Base-by-base conservation (phyloP, 2,329 filamentous ascomycete species). In the Botrytis fragariae region DNA sequence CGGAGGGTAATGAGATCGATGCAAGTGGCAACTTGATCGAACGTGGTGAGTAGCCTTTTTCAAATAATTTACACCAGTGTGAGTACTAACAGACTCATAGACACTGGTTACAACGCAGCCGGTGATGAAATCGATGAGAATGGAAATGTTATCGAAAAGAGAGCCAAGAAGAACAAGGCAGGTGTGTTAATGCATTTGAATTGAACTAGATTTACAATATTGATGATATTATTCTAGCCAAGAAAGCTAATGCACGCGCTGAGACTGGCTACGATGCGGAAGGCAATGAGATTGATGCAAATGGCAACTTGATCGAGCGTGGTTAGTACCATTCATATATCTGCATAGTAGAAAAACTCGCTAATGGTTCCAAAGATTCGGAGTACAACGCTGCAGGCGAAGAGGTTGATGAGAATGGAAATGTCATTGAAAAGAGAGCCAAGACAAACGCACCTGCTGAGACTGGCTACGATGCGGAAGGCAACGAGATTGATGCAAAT, bases 381-480 rank as follows among this genome's bases (percentile, higher is more conserved):
- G 59, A 61, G 12, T 68, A 68, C 45, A 68, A 68, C 20, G 64
- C 42, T 61, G 59, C 59, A 3, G 59, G 59, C 59, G 59, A 61
- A 61, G 59, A 61, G 35, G n/a, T 61, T 22, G 59, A 61, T 16
- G 59, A 7, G 20, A 61, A 61, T 39, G 35, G 59, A n/a, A 61
- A 61, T 37, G 59, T 61, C 22, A 4, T 61, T 12, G 59, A 61
- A 14, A 61, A 61, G 35, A 61, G 59, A 37, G 12, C 35, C 20
- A 61, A 37, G 32, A 10, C 22, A 3, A 10, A 39, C 1, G 8
- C 59, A 39, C 59, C 35, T 25, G 22, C 35, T 61, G 59, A 51
- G 45, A 68, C n/a, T 18, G 22, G 42, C 42, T 75, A 76, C 25
- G 75, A 76, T 70, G 75, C 75, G 16, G 75, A 62, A 3, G 74